Evolutionary conservation across 2,329 filamentous ascomycete genomes (phyloP).

Genomic region (Cercospora sp.): DNA sequence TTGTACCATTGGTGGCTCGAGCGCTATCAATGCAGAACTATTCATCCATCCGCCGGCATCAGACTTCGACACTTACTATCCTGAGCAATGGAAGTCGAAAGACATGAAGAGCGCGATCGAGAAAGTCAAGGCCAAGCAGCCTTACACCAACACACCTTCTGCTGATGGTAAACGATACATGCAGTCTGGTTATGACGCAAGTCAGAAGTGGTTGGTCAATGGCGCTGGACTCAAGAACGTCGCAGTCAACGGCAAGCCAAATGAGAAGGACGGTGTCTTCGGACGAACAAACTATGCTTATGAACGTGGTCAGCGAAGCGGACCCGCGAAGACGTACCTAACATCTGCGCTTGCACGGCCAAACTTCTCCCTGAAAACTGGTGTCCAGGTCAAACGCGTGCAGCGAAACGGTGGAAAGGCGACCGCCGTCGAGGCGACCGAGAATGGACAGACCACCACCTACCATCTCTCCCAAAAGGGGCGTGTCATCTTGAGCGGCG

Average conservation of each 20-base stretch:
- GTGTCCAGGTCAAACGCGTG: constrained; percentile 48
- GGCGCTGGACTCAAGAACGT: constrained; percentile 52
- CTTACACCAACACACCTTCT: constrained; percentile 60
- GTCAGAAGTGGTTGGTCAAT: constrained; percentile 53
- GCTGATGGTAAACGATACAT: constrained; percentile 57
- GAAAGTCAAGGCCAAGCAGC: constrained; percentile 48
- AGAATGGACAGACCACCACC: constrained; percentile 65
- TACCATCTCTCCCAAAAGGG: constrained; percentile 62
- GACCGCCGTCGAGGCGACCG: constrained; percentile 52
- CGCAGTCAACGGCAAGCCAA: constrained; percentile 48
- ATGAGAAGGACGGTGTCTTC: constrained; percentile 57
- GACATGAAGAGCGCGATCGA: constrained; percentile 52
- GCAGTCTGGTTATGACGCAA: constrained; percentile 52
- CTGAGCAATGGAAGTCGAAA: constrained; percentile 52
- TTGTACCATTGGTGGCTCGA: constrained; percentile 59
- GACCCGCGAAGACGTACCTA: constrained; percentile 55
- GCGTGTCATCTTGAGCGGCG: constrained; percentile 52
- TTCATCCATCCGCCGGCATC: constrained; percentile 59
- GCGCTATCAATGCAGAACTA: constrained; percentile 63
- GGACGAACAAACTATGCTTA: constrained; percentile 38
- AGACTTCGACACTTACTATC: constrained; percentile 61
- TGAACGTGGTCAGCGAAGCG: constrained; percentile 47
- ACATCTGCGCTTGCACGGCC: constrained; percentile 50
- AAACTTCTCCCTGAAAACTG: constrained; percentile 60
- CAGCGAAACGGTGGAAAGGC: constrained; percentile 58